Percentiles rank a stretch among this genome's conserved stretches.
These are phyloP conservation scores for Coleophoma eucalyptorum DNA, from an alignment of 2,329 filamentous ascomycete species.

Conservation along the genomic window DNA sequence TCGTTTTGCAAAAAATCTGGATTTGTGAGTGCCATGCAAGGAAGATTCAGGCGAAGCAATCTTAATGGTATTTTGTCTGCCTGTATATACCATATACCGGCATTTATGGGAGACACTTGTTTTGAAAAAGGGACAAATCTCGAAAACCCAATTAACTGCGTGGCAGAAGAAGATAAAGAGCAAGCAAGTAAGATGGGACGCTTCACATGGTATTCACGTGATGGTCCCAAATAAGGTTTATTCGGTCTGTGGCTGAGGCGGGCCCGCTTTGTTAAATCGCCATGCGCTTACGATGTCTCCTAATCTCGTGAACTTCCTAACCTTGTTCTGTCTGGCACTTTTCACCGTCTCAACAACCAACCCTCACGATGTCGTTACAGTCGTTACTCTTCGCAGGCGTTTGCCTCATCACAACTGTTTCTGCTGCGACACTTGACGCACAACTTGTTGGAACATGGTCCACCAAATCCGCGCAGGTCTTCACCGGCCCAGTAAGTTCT, in stretches of 20 bases:
- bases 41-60: too few relatives aligned
- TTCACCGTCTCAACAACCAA: conserved; percentile 6
- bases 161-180: too few relatives aligned
- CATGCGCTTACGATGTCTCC: not conserved
- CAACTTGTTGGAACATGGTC: conserved; percentile 68
- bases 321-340: not conserved
- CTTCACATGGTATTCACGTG: too few relatives aligned
- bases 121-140: too few relatives aligned
- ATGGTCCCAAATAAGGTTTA: too few relatives aligned
- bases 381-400: conserved; percentile 30
- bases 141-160: too few relatives aligned
- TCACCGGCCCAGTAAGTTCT: conserved; percentile 62
- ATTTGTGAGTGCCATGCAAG: too few relatives aligned
- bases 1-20: too few relatives aligned
- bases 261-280: not conserved
- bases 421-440: conserved; percentile 36
- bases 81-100: too few relatives aligned
- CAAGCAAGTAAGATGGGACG: too few relatives aligned
- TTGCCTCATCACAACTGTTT: conserved; percentile 12
- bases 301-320: not conserved
- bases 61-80: too few relatives aligned
- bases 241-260: not conserved
- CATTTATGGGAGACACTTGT: too few relatives aligned
- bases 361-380: conserved; percentile 23
- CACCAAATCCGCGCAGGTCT: conserved; percentile 64